Evolutionary conservation across 2,329 filamentous ascomycete species (phyloP).

Genomic region (Fusarium temperatum): DNA sequence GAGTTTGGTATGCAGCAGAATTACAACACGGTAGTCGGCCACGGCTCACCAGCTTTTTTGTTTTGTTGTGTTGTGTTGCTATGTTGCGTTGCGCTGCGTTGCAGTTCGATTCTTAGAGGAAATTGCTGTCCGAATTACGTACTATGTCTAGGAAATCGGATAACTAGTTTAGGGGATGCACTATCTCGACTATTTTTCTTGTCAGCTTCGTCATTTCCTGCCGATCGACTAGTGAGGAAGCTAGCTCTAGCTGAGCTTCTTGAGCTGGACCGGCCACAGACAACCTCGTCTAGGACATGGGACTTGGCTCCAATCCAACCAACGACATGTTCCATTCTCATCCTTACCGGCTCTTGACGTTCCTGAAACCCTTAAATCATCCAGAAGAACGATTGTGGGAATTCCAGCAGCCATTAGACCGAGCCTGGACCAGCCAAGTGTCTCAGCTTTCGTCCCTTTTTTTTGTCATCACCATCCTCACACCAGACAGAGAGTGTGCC

Average conservation of each 20-base stretch:
- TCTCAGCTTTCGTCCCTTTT: not conserved
- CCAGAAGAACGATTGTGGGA: not conserved
- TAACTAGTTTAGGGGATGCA: not conserved
- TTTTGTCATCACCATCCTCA: not conserved
- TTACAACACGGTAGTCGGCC: not conserved
- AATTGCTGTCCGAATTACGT: not conserved
- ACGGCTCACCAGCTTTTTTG: not conserved
- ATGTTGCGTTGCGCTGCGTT: not conserved
- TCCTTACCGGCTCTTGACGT: not conserved
- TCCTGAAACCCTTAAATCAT: not conserved
- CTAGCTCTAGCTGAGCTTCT: not conserved
- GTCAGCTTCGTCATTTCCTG: not conserved
- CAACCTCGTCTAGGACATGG: not conserved
- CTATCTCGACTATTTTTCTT: not conserved
- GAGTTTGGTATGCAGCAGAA: not conserved
- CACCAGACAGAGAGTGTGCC: not conserved
- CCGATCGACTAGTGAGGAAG: not conserved
- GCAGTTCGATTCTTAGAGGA: not conserved
- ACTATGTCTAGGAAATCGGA: not conserved
- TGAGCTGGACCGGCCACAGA: not conserved
- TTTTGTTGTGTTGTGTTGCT: not conserved
- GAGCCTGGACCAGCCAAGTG: conserved; percentile 10
- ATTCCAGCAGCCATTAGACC: not conserved
- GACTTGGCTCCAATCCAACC: not conserved
- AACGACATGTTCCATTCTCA: not conserved